These are phyloP conservation scores for Acanthamoeba royreba DNA, from an alignment of 208 protist species.

Conservation along the genomic window DNA sequence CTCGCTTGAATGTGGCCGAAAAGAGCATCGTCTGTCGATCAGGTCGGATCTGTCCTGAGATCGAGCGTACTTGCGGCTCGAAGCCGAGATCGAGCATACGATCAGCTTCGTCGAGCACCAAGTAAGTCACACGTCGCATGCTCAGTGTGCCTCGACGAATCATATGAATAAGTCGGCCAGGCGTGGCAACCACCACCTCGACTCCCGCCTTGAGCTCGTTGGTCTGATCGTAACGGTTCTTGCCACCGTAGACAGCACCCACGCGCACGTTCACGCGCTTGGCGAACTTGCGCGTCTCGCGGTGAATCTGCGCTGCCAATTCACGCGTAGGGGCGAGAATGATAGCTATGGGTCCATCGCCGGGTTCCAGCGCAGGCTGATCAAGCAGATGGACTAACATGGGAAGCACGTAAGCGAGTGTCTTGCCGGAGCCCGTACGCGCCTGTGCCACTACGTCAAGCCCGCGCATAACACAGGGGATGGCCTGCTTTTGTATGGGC, in stretches of 20 bases:
- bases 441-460: background rate
- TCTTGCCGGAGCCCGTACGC: no score
- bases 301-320: slow-evolving; percentile 83
- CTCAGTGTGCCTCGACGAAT: slow-evolving; percentile 56
- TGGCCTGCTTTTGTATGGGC: slow-evolving; percentile 85
- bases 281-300: slow-evolving; percentile 18
- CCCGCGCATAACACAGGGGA: slow-evolving; percentile 83
- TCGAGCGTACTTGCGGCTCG: slow-evolving; percentile 6
- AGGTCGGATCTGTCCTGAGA: slow-evolving; percentile 49
- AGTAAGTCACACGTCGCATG: slow-evolving; percentile 60
- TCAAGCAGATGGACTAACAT: slow-evolving; percentile 66
- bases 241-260: slow-evolving; percentile 66
- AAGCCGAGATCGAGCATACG: slow-evolving; percentile 75
- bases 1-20: slow-evolving; percentile 55
- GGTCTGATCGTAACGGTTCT: slow-evolving; percentile 55
- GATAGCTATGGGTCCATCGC: background rate
- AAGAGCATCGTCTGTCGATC: slow-evolving; percentile 71
- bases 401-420: no score
- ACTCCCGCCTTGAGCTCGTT: slow-evolving; percentile 57
- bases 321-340: slow-evolving; percentile 61
- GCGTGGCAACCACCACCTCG: slow-evolving; percentile 65
- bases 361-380: background rate
- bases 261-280: slow-evolving; percentile 24
- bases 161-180: slow-evolving; percentile 74
- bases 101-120: slow-evolving; percentile 76